These are phyloP conservation scores for Phytophthora pistaciae DNA, from an alignment of 352 stramenopile species.

Conservation along the genomic window DNA sequence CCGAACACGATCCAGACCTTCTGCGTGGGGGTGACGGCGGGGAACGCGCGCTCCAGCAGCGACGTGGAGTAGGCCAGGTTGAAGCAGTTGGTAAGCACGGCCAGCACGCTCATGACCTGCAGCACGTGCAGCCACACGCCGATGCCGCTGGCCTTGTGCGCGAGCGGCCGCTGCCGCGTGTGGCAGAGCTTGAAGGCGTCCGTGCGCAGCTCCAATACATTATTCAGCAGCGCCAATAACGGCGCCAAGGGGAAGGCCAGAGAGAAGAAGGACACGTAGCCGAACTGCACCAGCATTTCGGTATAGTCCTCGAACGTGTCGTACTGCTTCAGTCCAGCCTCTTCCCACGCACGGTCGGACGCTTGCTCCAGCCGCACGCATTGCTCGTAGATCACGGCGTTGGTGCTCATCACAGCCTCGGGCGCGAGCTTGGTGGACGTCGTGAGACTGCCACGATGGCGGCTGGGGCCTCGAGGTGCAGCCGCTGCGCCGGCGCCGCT, in stretches of 20 bases:
- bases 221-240: slow-evolving; percentile 94
- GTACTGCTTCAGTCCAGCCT: slow-evolving; percentile 91
- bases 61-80: slow-evolving; percentile 92
- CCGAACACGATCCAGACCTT: slow-evolving; percentile 88
- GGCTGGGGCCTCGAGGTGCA: slow-evolving; percentile 20
- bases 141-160: slow-evolving; percentile 94
- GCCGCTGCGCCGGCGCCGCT: slow-evolving; percentile 33
- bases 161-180: slow-evolving; percentile 90
- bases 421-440: slow-evolving; percentile 23
- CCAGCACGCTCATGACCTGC: slow-evolving; percentile 96
- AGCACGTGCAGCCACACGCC: slow-evolving; percentile 91
- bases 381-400: slow-evolving; percentile 79
- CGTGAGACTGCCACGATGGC: slow-evolving; percentile 15
- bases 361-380: slow-evolving; percentile 85
- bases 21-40: slow-evolving; percentile 36
- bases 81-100: slow-evolving; percentile 96
- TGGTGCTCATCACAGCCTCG: slow-evolving; percentile 40
- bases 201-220: slow-evolving; percentile 93
- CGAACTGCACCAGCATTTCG: slow-evolving; percentile 95
- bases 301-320: slow-evolving; percentile 97
- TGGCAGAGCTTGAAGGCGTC: slow-evolving; percentile 97
- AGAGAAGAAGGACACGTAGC: slow-evolving; percentile 97
- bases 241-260: slow-evolving; percentile 95
- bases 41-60: slow-evolving; percentile 60
- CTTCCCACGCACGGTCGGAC: slow-evolving; percentile 89